Base-by-base conservation (phyloP, 192 early-diverging fungal species). In the Podila horticola region DNA sequence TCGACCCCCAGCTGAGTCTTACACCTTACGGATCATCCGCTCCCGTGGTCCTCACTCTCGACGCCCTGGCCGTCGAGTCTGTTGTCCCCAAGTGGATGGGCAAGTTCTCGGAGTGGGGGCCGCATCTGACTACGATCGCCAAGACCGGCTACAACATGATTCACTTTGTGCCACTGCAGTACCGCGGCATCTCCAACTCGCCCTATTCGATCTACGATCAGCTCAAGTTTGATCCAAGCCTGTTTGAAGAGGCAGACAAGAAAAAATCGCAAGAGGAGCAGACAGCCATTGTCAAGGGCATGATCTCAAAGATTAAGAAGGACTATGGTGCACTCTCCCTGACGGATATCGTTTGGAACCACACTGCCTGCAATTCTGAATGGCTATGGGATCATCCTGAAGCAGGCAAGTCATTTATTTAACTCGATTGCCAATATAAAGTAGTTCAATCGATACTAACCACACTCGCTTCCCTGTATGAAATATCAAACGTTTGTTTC, bases 301-400 rank as follows among this genome's bases (percentile, higher is more conserved):
- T 76, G 28, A 59, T 97, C 31, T 65, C 70, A 45, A 71, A 72
- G 31, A 91, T 97, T 66, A 84, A 90, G 63, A 76, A 88, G 11
- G 86, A 90, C 34, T 90, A 91, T 82, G 90, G 89, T 0, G 87
- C 97, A 62, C 84, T 99, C 49, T 90, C 90, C 50, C 84, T 94
- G 49, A 96, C 96, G 12, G 98, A 99, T 84, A 90, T 99, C 70
- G 98, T 99, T 4, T 99, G 96, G 97, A 99, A 99, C 86, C 98
- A 99, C 84, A 99, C 97, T 24, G 94, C 96, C 28, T 91, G 90
- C 83, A 94, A 97, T 74, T 94, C 95, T n/a, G 84, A 82, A n/a
- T 99, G 96, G 94, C 90, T 99, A 48, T 83, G 90, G 77, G 92
- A 97, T 52, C 98, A 99, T 81, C 98, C 98, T 8, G 98, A 99